Percentiles rank a stretch among this genome's conserved stretches.
These are phyloP conservation scores for Cadophora sp. DNA, from an alignment of 2,329 filamentous ascomycete genomes.

Conservation along the genomic window DNA sequence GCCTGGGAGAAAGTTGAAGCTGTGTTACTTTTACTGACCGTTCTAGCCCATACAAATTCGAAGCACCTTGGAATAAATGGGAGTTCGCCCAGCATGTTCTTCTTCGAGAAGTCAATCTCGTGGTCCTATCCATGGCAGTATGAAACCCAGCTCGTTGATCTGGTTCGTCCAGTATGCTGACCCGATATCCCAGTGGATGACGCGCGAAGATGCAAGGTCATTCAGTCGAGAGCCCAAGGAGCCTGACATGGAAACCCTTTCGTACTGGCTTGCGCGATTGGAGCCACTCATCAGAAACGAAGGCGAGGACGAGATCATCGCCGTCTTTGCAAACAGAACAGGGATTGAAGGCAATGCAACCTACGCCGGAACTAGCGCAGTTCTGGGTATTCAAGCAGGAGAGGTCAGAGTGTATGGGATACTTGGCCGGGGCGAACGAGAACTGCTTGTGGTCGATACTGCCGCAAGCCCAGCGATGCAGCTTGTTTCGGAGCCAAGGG, in stretches of 20 bases:
- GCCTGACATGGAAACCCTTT: constrained; percentile 75
- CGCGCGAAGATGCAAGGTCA: constrained; percentile 56
- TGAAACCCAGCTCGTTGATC: not conserved
- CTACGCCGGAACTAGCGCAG: constrained; percentile 55
- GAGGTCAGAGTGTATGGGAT: constrained; percentile 73
- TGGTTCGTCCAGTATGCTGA: no score
- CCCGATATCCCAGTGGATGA: constrained; percentile 54
- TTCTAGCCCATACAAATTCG: constrained; percentile 57
- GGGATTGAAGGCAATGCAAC: constrained; percentile 64
- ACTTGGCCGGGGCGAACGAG: constrained; percentile 71
- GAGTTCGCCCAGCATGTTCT: constrained; percentile 62
- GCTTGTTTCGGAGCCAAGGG: not conserved
- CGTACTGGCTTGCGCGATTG: constrained; percentile 77
- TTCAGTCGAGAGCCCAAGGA: constrained; percentile 59
- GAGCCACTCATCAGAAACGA: constrained; percentile 66
- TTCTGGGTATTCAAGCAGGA: constrained; percentile 69
- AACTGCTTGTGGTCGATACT: constrained; percentile 71
- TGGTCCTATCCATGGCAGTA: constrained; percentile 74
- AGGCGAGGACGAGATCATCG: constrained; percentile 63
- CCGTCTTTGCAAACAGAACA: constrained; percentile 74
- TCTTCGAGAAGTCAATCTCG: constrained; percentile 61
- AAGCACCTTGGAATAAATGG: constrained; percentile 56
- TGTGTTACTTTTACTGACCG: not conserved
- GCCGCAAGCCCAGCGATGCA: not conserved
- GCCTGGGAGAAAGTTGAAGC: not conserved